Conservation (phyloP, 768 basidiomycete genomes). For the Hemileccinum impolitum region DNA sequence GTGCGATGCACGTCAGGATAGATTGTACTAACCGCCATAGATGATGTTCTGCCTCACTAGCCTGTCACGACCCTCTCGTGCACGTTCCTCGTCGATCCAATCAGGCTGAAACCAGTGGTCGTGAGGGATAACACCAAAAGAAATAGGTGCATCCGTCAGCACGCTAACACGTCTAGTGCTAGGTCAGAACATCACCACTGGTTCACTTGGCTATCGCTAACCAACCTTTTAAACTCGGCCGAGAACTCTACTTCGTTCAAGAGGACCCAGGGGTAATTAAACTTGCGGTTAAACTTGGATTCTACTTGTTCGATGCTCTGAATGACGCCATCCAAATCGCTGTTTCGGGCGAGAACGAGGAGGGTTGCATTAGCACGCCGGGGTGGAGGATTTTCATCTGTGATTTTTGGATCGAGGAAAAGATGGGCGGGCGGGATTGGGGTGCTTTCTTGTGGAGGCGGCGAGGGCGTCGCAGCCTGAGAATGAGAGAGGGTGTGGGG, state of each 20-base stretch:
- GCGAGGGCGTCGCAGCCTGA: not conserved
- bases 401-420: not conserved
- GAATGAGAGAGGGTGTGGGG: not conserved
- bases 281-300: conserved; percentile 54
- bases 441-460: not conserved
- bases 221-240: conserved; percentile 48
- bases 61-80: conserved; percentile 46
- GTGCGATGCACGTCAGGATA: not conserved
- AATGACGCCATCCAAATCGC: conserved; percentile 43
- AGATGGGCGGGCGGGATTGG: conserved; percentile 5
- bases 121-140: conserved; percentile 55
- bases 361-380: conserved; percentile 56
- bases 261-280: conserved; percentile 60
- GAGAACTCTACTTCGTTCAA: conserved; percentile 60
- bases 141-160: conserved; percentile 40
- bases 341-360: conserved; percentile 51
- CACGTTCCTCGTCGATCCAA: conserved; percentile 69
- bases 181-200: conserved; percentile 14
- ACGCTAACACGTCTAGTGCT: conserved; percentile 30
- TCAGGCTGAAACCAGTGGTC: conserved; percentile 71
- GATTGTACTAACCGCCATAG: conserved; percentile 42
- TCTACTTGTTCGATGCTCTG: conserved; percentile 54
- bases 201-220: not conserved
- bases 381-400: not conserved
- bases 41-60: conserved; percentile 49